Conservation (phyloP, 345 rosid species). For the Lumnitzera littorea region DNA sequence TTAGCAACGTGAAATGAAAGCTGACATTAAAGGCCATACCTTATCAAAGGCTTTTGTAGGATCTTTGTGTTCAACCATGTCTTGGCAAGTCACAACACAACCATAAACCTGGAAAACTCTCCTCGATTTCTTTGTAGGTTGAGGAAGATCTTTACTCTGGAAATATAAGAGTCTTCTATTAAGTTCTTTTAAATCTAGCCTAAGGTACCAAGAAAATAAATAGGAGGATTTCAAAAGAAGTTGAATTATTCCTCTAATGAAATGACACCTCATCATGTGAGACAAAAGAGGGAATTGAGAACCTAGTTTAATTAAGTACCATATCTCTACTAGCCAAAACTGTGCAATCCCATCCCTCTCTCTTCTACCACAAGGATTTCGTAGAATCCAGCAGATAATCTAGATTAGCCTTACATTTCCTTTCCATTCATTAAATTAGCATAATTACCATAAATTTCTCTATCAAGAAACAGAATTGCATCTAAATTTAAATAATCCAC, state of each 20-base stretch:
- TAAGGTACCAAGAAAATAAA: background rate
- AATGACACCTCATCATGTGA: no score
- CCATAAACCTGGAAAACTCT: conserved; percentile 78
- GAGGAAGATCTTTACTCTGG: conserved; percentile 33
- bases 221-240: no score
- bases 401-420: no score
- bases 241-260: no score
- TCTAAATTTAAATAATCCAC: background rate
- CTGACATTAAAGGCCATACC: conserved; percentile 26
- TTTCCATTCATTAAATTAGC: no score
- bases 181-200: background rate
- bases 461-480: background rate
- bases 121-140: conserved; percentile 35
- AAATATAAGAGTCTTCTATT: conserved; percentile 7
- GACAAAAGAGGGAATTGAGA: background rate
- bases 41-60: conserved; percentile 63
- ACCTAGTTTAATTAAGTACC: background rate
- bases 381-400: no score
- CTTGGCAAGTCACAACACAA: conserved; percentile 66
- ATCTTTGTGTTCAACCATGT: conserved; percentile 76
- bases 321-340: no score
- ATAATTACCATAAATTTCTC: background rate
- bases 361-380: no score
- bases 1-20: background rate
- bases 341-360: no score